Base-by-base conservation (phyloP, 495 filamentous ascomycete genomes). In the Hyaloscypha bicolor region DNA sequence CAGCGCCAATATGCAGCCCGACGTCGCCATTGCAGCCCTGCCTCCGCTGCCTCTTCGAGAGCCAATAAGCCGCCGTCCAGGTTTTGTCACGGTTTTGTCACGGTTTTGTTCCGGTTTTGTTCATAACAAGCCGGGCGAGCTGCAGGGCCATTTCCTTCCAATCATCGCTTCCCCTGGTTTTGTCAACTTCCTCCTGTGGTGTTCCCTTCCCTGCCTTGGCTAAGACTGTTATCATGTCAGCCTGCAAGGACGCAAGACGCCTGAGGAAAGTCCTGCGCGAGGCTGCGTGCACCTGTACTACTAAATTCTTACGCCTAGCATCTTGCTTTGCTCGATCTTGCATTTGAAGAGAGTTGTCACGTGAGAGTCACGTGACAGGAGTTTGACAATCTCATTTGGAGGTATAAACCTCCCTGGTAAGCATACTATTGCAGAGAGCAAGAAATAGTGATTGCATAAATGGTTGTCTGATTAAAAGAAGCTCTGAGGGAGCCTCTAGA, bases 151-250 rank as follows among this genome's bases (percentile, higher is more conserved):
- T 56, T 56, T 56, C 53, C 53, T 31, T 2, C 53, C 4, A 56
- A 56, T 56, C 53, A 56, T 56, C 53, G 53, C 21, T 56, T 22
- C 22, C 25, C 14, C 53, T 55, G 53, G 53, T 56, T 56, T 56
- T 56, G 53, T 32, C 53, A 25, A 25, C 53, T 56, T 56, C 53
- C 53, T 56, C 53, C 21, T 56, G 53, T 56, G 53, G 53, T 30
- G 30, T 56, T 31, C 8, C 53, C 53, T 25, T 56, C 0, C 6
- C 53, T 56, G 53, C 53, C 53, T 25, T 56, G 25, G n/a, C n/a
- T n/a, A n/a, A n/a, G n/a, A n/a, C n/a, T n/a, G 53, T 56, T 56
- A 6, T 56, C 19, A 56, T 25, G 25, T 25, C 25, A 25, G 25
- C 25, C 25, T 25, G 25, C 25, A 25, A 25, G 25, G 25, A 25